phyloP scores from a whole-genome alignment of 1,284 basidiomycete genomes.

The Amylostereum chailletii region DNA sequence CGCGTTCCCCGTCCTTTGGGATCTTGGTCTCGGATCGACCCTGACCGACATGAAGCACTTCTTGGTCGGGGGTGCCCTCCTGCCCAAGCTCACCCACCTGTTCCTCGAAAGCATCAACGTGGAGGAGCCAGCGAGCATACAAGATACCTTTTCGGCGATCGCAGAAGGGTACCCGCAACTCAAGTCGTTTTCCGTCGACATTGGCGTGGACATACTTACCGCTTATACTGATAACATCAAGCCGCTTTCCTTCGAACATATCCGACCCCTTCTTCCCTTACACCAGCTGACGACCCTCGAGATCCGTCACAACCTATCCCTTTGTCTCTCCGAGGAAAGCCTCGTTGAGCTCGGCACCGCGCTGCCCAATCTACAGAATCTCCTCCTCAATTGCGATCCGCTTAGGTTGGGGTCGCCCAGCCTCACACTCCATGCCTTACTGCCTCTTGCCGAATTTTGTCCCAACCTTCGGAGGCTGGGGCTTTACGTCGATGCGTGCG shows the following conservation, averaged over 20 bases:
- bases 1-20: slow-evolving; percentile 45
- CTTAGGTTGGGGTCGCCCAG: slow-evolving; percentile 26
- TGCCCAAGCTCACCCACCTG: slow-evolving; percentile 39
- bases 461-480: slow-evolving; percentile 41
- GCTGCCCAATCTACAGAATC: slow-evolving; percentile 39
- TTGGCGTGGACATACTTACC: slow-evolving; percentile 15
- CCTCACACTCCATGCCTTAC: slow-evolving; percentile 41
- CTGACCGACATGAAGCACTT: slow-evolving; percentile 38
- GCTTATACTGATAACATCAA: slow-evolving; percentile 13
- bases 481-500: slow-evolving; percentile 28
- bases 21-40: slow-evolving; percentile 37
- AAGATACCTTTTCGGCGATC: slow-evolving; percentile 32
- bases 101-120: slow-evolving; percentile 37
- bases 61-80: slow-evolving; percentile 34
- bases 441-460: slow-evolving; percentile 46
- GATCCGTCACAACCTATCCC: slow-evolving; percentile 41
- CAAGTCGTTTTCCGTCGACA: slow-evolving; percentile 27
- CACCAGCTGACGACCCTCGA: slow-evolving; percentile 39
- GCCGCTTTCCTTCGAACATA: slow-evolving; percentile 33
- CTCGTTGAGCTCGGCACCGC: slow-evolving; percentile 39
- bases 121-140: slow-evolving; percentile 32
- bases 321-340: slow-evolving; percentile 36
- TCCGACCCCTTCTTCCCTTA: slow-evolving; percentile 41
- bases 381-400: slow-evolving; percentile 45
- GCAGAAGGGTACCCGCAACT: slow-evolving; percentile 39